phyloP scores from a whole-genome alignment of 1,284 basidiomycete genomes.

The Leccinum fuscescens region DNA sequence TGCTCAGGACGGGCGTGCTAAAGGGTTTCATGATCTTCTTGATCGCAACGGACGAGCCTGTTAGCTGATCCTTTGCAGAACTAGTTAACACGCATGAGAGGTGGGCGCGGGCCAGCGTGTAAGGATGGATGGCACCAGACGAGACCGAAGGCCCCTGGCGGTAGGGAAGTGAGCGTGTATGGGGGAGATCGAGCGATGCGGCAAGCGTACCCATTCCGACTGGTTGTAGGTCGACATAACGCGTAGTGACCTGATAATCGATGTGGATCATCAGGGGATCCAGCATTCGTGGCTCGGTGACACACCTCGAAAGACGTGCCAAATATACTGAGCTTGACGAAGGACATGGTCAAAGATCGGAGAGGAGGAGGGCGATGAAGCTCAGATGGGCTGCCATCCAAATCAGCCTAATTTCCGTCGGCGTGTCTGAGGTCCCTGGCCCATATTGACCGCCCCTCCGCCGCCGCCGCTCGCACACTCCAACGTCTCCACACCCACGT shows the following conservation, averaged over 20 bases:
- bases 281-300: slow-evolving; percentile 13
- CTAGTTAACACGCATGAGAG: slow-evolving; percentile 40
- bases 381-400: background rate
- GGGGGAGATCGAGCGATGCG: slow-evolving; percentile 22
- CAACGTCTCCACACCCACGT: background rate
- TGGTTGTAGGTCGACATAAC: slow-evolving; percentile 99
- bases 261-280: slow-evolving; percentile 19
- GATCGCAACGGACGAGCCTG: slow-evolving; percentile 91
- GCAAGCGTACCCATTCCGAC: slow-evolving; percentile 90
- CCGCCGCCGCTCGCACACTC: background rate
- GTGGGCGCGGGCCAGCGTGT: background rate
- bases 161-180: slow-evolving; percentile 17
- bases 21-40: slow-evolving; percentile 99
- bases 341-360: slow-evolving; percentile 58
- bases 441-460: background rate
- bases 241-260: slow-evolving; percentile 77
- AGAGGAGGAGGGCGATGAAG: background rate
- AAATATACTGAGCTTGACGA: slow-evolving; percentile 98
- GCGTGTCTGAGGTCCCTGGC: slow-evolving; percentile 30
- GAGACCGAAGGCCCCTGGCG: slow-evolving; percentile 83
- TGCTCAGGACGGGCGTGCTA: slow-evolving; percentile 95
- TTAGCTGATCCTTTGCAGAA: slow-evolving; percentile 97
- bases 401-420: slow-evolving; percentile 13
- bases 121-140: slow-evolving; percentile 68
- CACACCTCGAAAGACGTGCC: slow-evolving; percentile 90